Percentiles rank a stretch among this genome's conserved stretches.
Conservation (phyloP, 2,329 filamentous ascomycete genomes). For the Fusarium sulawesiense region DNA sequence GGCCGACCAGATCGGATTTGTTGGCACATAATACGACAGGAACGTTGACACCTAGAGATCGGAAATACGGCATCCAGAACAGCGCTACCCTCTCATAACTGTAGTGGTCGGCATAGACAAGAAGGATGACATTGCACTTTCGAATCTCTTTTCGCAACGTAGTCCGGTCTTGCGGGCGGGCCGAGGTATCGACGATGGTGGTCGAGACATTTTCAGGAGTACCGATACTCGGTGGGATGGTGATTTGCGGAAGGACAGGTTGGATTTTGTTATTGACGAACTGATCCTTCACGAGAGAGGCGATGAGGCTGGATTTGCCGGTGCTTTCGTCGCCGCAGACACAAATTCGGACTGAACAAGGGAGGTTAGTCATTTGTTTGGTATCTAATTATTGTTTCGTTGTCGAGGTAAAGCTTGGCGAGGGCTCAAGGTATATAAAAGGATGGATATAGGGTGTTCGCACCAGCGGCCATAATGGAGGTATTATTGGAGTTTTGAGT, state of each 20-base stretch:
- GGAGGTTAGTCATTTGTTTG: slow-evolving; percentile 33
- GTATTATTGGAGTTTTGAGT: slow-evolving; percentile 28
- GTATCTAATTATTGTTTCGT: neutral
- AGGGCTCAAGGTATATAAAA: slow-evolving; percentile 4
- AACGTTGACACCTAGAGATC: slow-evolving; percentile 97
- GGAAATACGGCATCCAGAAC: slow-evolving; percentile 99
- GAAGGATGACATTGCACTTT: slow-evolving; percentile 95
- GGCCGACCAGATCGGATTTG: slow-evolving; percentile 88
- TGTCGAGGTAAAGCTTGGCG: neutral
- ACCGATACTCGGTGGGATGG: slow-evolving; percentile 90
- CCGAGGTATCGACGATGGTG: slow-evolving; percentile 96
- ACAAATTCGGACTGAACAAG: slow-evolving; percentile 79
- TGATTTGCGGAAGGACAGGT: slow-evolving; percentile 92
- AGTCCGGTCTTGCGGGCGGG: slow-evolving; percentile 90
- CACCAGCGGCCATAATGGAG: slow-evolving; percentile 46
- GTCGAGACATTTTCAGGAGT: slow-evolving; percentile 98
- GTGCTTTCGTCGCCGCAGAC: slow-evolving; percentile 96
- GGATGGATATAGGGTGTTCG: slow-evolving; percentile 16
- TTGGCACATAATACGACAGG: slow-evolving; percentile 97
- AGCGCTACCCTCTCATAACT: slow-evolving; percentile 97
- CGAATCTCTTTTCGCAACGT: slow-evolving; percentile 93
- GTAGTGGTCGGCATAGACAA: slow-evolving; percentile 98
- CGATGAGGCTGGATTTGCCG: slow-evolving; percentile 94
- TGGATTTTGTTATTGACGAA: slow-evolving; percentile 98
- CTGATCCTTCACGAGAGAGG: slow-evolving; percentile 95